Base-by-base conservation (phyloP, 2,329 filamentous ascomycete species). In the Ophiosphaerella herpotricha region DNA sequence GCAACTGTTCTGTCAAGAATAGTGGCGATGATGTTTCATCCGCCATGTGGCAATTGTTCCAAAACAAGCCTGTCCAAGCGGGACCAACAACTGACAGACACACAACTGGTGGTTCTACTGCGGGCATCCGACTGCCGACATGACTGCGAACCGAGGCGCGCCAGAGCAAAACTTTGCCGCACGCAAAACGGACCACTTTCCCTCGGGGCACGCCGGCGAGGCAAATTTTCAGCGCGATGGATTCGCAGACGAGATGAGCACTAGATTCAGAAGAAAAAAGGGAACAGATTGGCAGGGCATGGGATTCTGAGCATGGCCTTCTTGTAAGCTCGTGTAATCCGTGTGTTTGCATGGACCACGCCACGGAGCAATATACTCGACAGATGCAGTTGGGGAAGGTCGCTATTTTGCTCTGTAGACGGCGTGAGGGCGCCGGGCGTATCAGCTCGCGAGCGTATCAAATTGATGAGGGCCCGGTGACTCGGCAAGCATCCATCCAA, bases 191-290 rank as follows among this genome's bases (percentile, higher is more conserved):
- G 13, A n/a, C 21, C 26, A 29, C 38, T n/a, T 31, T 31, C 16
- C 16, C 16, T 40, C 44, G 44, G 46, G 43, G 46, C 9, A 39
- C 34, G 34, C 51, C 51, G 48, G 48, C 48, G 32, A 32, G 16
- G 54, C 48, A 57, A 54, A 58, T 52, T 58, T 58, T 58, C 48
- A 26, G 37, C 24, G 39, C 37, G 24, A 33, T 14, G 35, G 11
- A 44, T 36, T 26, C 40, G 32, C 47, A 41, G 37, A 54, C 16
- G 23, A 26, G 24, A 44, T 7, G 33, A 36, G 36, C 23, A 18
- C 36, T 46, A n/a, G 37, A 32, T 18, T 34, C 29, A 14, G 13
- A 6, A 18, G 24, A n/a, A 8, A 11, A 13, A 18, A 32, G n/a
- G 13, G 12, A 35, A 26, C 2, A 9, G 37, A 13, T 21, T 21